A percentile compares a stretch with the other conserved stretches of the same genome.
Conservation (phyloP, 345 rosid species). For the Triadica sebifera region DNA sequence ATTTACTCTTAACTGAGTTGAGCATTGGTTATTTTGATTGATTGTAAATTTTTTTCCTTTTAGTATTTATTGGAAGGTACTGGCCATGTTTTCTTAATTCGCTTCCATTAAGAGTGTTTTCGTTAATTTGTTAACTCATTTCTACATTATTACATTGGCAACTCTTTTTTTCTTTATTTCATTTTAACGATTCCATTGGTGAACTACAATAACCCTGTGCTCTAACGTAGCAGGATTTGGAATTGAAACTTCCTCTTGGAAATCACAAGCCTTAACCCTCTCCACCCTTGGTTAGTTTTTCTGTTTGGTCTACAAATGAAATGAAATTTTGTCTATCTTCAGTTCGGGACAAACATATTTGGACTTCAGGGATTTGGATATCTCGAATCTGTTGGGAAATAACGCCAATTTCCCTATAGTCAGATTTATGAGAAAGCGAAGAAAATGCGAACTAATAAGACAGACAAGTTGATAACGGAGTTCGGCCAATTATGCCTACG, state of each 20-base stretch:
- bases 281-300: background rate
- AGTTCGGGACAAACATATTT: conserved; percentile 14
- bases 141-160: background rate
- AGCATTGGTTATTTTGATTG: background rate
- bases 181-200: background rate
- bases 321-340: background rate
- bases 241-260: background rate
- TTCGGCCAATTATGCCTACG: no score
- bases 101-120: background rate
- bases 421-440: no score
- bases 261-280: background rate
- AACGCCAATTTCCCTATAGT: no score
- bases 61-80: no score
- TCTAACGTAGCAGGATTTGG: no score
- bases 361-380: conserved; percentile 45
- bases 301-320: background rate
- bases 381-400: no score
- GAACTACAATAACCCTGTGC: background rate
- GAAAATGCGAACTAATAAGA: no score
- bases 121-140: background rate
- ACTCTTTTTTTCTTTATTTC: background rate
- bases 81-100: background rate
- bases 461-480: no score
- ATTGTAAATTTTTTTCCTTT: no score
- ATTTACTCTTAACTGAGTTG: background rate